Evolutionary conservation across 192 early-diverging fungal genomes (phyloP).

Genomic region (Coemansia sp.): DNA sequence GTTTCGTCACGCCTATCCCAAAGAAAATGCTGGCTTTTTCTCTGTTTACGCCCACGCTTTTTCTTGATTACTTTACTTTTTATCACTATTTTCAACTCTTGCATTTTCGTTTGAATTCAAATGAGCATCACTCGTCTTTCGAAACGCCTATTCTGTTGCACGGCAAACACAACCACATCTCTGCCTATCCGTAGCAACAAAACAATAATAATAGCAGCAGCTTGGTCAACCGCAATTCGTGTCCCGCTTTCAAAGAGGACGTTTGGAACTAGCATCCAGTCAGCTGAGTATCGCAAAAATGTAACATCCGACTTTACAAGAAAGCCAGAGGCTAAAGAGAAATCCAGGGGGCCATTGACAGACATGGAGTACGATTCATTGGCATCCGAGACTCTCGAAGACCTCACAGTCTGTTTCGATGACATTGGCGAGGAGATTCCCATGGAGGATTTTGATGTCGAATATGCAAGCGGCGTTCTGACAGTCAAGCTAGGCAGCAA

Average conservation of each 20-base stretch:
- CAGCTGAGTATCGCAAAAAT: not conserved
- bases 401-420: slow-evolving; percentile 73
- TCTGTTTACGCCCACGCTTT: not conserved
- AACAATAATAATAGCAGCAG: not conserved
- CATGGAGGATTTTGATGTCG: slow-evolving; percentile 72
- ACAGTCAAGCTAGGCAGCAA: slow-evolving; percentile 73
- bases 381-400: slow-evolving; percentile 63
- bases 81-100: not conserved
- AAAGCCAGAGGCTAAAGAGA: not conserved
- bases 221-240: not conserved
- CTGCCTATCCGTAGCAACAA: not conserved
- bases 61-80: not conserved
- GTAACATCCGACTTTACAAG: not conserved
- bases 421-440: slow-evolving; percentile 70
- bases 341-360: slow-evolving; percentile 48
- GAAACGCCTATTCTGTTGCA: not conserved
- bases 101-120: not conserved
- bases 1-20: not conserved
- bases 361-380: slow-evolving; percentile 62
- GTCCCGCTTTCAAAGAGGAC: not conserved
- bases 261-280: not conserved
- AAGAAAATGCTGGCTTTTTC: not conserved
- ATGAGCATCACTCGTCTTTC: not conserved
- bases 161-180: not conserved
- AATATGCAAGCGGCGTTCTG: slow-evolving; percentile 85